Percentiles rank a stretch among this genome's conserved stretches.
Conservation (phyloP, 768 basidiomycete genomes). For the Cubamyces lactineus region DNA sequence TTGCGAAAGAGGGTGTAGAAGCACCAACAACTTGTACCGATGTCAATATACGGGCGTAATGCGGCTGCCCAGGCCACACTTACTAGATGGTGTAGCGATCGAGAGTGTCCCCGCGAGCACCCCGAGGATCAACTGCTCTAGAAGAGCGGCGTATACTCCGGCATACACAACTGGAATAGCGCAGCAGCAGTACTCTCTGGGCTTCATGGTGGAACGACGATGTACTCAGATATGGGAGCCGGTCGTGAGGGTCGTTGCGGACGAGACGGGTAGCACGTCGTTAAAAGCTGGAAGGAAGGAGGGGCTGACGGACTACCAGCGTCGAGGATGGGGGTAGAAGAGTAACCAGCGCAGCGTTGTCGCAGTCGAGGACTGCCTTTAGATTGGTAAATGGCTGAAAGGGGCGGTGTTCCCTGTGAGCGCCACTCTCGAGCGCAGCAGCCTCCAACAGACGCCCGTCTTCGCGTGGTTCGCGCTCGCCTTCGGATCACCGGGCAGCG, state of each 20-base stretch:
- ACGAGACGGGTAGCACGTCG: conserved; percentile 1
- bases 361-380: conserved; percentile 6
- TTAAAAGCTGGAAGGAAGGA: conserved; percentile 11
- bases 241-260: conserved; percentile 18
- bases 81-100: conserved; percentile 79
- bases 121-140: conserved; percentile 73
- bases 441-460: background rate
- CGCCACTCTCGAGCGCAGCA: background rate
- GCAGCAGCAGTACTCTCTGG: conserved; percentile 90
- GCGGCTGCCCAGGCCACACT: conserved; percentile 35
- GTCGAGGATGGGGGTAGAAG: conserved; percentile 1
- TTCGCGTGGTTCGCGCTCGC: background rate
- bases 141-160: conserved; percentile 82
- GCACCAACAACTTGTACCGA: conserved; percentile 76
- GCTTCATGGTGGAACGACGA: conserved; percentile 52
- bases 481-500: background rate
- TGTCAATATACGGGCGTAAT: background rate
- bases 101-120: conserved; percentile 73
- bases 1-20: conserved; percentile 76
- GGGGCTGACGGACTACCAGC: conserved; percentile 14
- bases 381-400: conserved; percentile 1
- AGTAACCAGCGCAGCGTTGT: conserved; percentile 9
- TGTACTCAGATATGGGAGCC: background rate
- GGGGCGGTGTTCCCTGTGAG: conserved; percentile 5
- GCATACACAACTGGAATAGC: conserved; percentile 90